These are phyloP conservation scores for Cephalotrichum gorgonifer DNA, from an alignment of 2,329 filamentous ascomycete species.

Conservation along the genomic window DNA sequence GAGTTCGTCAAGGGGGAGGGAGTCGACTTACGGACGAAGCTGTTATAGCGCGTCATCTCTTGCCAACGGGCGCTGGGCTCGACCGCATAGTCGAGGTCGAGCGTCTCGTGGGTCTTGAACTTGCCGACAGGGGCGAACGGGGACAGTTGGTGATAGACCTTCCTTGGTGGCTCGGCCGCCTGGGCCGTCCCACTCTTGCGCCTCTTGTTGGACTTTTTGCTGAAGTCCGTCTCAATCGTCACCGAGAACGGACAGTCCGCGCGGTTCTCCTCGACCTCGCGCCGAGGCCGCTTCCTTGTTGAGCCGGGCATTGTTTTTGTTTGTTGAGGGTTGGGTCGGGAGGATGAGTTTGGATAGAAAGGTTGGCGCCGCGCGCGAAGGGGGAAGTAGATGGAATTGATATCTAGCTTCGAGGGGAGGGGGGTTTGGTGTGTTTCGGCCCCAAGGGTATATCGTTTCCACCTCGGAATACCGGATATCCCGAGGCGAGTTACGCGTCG, in stretches of 20 bases:
- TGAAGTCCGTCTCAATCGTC: constrained; percentile 21
- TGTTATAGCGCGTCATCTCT: constrained; percentile 51
- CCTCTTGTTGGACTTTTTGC: constrained; percentile 34
- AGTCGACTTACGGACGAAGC: constrained; percentile 44
- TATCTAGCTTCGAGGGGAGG: too few relatives aligned
- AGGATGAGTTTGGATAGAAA: too few relatives aligned
- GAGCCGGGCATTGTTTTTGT: constrained; percentile 1
- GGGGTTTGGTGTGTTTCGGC: too few relatives aligned
- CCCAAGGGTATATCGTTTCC: too few relatives aligned
- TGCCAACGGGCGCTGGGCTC: constrained; percentile 42
- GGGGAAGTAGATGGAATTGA: not conserved
- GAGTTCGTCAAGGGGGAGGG: not conserved
- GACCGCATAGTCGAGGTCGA: constrained; percentile 45
- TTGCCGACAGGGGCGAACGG: constrained; percentile 44
- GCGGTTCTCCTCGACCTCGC: constrained; percentile 36
- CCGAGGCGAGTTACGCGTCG: too few relatives aligned
- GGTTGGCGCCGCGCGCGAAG: not conserved
- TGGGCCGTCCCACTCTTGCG: constrained; percentile 29
- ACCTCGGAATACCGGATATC: too few relatives aligned
- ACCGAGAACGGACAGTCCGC: constrained; percentile 47
- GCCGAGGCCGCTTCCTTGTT: constrained; percentile 37
- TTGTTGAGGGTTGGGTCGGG: not conserved
- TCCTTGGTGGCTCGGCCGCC: constrained; percentile 30
- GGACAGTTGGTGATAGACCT: constrained; percentile 38
- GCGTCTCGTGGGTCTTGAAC: constrained; percentile 41